These are phyloP conservation scores for Saccharomycopsis fibuligera DNA, from an alignment of 805 yeast species.

Conservation along the genomic window DNA sequence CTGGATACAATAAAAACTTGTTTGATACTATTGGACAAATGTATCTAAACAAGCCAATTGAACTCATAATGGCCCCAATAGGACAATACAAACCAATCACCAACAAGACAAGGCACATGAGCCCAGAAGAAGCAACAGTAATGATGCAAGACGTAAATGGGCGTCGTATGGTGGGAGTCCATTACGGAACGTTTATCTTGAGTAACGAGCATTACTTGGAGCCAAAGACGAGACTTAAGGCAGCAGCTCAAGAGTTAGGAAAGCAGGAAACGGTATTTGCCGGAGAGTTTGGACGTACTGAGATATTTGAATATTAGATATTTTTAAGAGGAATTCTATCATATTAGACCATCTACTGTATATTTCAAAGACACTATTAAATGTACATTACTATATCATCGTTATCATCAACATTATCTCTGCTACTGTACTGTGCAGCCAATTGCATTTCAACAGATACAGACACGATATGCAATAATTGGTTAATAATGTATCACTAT, in stretches of 20 bases:
- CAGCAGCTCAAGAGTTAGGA: slow-evolving; percentile 38
- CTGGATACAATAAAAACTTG: slow-evolving; percentile 77
- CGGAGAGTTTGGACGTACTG: slow-evolving; percentile 15
- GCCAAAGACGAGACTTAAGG: slow-evolving; percentile 58
- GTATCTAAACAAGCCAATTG: slow-evolving; percentile 45
- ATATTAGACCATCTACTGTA: not conserved
- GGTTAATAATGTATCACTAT: too few species aligned
- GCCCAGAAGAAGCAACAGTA: slow-evolving; percentile 69
- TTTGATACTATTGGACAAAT: slow-evolving; percentile 55
- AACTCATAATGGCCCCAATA: slow-evolving; percentile 75
- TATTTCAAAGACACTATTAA: not conserved
- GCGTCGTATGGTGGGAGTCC: slow-evolving; percentile 72
- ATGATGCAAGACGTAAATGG: slow-evolving; percentile 61
- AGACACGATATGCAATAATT: too few species aligned
- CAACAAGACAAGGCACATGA: slow-evolving; percentile 80
- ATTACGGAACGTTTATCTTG: slow-evolving; percentile 92
- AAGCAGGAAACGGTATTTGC: slow-evolving; percentile 1
- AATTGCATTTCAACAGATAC: not conserved
- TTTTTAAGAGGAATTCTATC: too few species aligned
- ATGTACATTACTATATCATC: not conserved
- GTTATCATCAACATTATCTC: too few species aligned
- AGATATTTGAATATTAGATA: slow-evolving; percentile 1
- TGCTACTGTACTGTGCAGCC: not conserved
- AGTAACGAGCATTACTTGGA: slow-evolving; percentile 85
- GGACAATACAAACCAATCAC: slow-evolving; percentile 98